Base-by-base conservation (phyloP, 1,139 yeast species). In the Scheffersomyces lignicola region DNA sequence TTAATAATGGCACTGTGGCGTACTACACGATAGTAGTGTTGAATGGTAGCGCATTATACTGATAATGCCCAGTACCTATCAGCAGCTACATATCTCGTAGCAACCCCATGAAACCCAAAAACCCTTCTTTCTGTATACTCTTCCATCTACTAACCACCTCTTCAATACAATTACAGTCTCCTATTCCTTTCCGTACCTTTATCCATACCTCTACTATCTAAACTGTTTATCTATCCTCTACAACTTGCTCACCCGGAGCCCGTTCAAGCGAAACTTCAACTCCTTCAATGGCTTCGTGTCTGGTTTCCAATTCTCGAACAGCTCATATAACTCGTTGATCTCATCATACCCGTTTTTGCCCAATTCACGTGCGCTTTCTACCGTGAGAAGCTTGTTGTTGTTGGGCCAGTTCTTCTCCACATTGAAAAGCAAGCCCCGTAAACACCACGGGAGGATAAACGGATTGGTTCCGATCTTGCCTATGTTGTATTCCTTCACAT, bases 391-490 rank as follows among this genome's bases (percentile, higher is more conserved):
- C 40, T 56, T 58, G 38, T 51, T 55, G 27, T 60, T 54, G 37
- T 56, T 57, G 27, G 73, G 73, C 76, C 76, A 69, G 43, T 70
- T 81, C 73, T 58, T 67, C 43, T 89, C 83, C 46, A 77, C 73
- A 45, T 76, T 77, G 43, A 75, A 76, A 23, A 89, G 61, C 29
- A 90, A 61, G 0, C 97, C 96, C 30, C 96, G 67, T 60, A 88
- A 75, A 50, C 95, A 85, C 97, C 97, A 90, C 1, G 97, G 97
- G 23, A 90, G 63, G 35, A 86, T 78, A 52, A 77, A 90, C 1
- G 97, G 96, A 56, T 90, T 89, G 31, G 76, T 64, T 2, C 88
- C 88, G 8, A 83, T 52, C 37, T 69, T 76, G 6, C 79, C 73
- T 32, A 82, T 67, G 40, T 80, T 78, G 49, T 78, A 81, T 33